Percentiles rank a stretch among this genome's conserved stretches.
Evolutionary conservation across 768 basidiomycete genomes (phyloP).

Genomic region (Tricholoma furcatifolium): DNA sequence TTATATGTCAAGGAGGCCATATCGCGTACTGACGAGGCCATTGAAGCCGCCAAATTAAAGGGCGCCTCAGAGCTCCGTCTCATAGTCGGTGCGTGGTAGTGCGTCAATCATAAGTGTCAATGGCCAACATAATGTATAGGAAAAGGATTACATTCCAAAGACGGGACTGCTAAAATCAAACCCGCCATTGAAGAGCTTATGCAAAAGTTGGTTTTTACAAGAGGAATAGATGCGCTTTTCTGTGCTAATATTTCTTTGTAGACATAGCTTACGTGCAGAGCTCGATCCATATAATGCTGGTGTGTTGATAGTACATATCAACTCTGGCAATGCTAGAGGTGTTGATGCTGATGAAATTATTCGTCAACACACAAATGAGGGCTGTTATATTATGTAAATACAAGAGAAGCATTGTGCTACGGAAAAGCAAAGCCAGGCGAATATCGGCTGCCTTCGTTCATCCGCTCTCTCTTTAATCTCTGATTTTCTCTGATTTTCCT

Average conservation of each 20-base stretch:
- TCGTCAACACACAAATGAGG: conserved; percentile 47
- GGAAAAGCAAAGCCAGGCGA: no score
- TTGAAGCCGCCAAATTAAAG: conserved; percentile 61
- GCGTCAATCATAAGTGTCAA: neutral
- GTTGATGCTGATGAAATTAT: conserved; percentile 60
- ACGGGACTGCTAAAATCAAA: conserved; percentile 80
- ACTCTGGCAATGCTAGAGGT: conserved; percentile 35
- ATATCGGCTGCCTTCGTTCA: no score
- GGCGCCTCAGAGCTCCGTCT: conserved; percentile 69
- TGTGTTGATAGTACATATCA: conserved; percentile 77
- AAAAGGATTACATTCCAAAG: conserved; percentile 83
- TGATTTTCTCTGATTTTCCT: no score
- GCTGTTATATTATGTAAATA: conserved; percentile 74
- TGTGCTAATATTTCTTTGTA: conserved; percentile 27
- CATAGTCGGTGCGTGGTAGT: conserved; percentile 71
- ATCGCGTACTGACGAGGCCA: conserved; percentile 63
- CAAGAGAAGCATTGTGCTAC: no score
- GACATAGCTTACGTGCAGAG: conserved; percentile 69
- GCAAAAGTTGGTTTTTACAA: conserved; percentile 53
- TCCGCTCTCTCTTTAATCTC: no score
- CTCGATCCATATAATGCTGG: conserved; percentile 82
- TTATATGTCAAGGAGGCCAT: conserved; percentile 94
- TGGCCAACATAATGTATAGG: conserved; percentile 37
- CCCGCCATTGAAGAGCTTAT: conserved; percentile 90
- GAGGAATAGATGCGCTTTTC: neutral